phyloP scores from a whole-genome alignment of 2,329 filamentous ascomycete genomes.

The Fusarium sororula region DNA sequence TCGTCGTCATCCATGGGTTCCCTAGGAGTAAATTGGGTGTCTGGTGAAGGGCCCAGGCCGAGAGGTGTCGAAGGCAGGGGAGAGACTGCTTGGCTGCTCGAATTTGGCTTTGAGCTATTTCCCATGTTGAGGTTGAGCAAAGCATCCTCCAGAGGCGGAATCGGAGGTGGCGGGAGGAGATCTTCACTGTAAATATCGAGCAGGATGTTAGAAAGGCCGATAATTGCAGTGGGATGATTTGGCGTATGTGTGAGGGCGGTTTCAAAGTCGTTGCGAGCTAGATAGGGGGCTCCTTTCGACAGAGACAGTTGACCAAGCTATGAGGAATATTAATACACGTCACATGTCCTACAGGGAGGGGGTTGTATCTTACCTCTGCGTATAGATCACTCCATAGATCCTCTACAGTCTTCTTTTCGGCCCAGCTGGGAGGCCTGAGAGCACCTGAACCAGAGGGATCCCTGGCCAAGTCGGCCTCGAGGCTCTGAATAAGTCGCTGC shows the following conservation, averaged over 20 bases:
- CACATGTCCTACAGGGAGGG: background rate
- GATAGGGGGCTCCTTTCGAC: slow-evolving; percentile 69
- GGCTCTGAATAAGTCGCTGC: slow-evolving; percentile 73
- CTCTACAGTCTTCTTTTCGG: slow-evolving; percentile 81
- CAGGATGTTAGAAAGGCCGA: slow-evolving; percentile 85
- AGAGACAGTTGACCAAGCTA: slow-evolving; percentile 75
- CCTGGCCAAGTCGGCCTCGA: slow-evolving; percentile 73
- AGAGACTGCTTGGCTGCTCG: slow-evolving; percentile 11
- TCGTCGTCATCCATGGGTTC: slow-evolving; percentile 48
- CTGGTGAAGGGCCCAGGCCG: slow-evolving; percentile 52
- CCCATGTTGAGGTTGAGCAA: background rate
- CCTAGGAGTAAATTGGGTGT: slow-evolving; percentile 19
- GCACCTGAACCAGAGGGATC: slow-evolving; percentile 70
- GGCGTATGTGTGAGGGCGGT: slow-evolving; percentile 80
- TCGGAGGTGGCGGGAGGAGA: slow-evolving; percentile 66
- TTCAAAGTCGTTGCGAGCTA: slow-evolving; percentile 82
- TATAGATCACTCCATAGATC: slow-evolving; percentile 86
- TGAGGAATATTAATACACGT: slow-evolving; percentile 37
- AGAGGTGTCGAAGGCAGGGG: slow-evolving; percentile 57
- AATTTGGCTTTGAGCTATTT: background rate
- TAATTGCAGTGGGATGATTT: slow-evolving; percentile 81
- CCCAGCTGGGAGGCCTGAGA: slow-evolving; percentile 76
- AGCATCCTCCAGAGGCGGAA: slow-evolving; percentile 53
- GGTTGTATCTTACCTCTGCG: slow-evolving; percentile 70
- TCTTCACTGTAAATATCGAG: slow-evolving; percentile 83